Conservation (phyloP, 495 filamentous ascomycete species). For the Hypoxylon perforatum region DNA sequence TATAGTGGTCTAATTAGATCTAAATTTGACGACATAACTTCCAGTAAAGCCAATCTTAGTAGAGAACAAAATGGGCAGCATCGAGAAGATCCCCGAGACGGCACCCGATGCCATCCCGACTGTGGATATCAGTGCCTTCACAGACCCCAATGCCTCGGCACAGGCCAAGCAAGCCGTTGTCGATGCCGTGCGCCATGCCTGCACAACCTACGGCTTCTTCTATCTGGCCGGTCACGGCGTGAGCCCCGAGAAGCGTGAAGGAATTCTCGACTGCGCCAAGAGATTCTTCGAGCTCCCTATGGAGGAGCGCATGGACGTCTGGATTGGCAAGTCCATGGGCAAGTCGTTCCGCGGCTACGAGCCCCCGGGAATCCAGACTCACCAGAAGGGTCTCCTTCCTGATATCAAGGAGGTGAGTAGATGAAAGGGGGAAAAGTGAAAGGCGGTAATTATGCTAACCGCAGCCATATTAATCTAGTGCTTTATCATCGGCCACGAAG, state of each 20-base stretch:
- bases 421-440: background rate
- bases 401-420: constrained; percentile 64
- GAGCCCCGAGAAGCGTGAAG: constrained; percentile 32
- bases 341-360: constrained; percentile 65
- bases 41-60: constrained; percentile 7
- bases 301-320: constrained; percentile 55
- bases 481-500: constrained; percentile 61
- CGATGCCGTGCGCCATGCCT: constrained; percentile 51
- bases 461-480: constrained; percentile 31
- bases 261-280: constrained; percentile 53
- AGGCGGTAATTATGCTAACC: constrained; percentile 3
- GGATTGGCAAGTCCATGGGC: constrained; percentile 47
- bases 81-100: constrained; percentile 28
- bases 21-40: background rate
- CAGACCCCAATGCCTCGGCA: constrained; percentile 41
- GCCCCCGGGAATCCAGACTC: constrained; percentile 60
- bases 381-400: constrained; percentile 58
- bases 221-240: constrained; percentile 44
- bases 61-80: constrained; percentile 34
- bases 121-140: constrained; percentile 47
- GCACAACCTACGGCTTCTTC: constrained; percentile 64
- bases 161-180: constrained; percentile 28
- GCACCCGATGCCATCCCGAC: constrained; percentile 43
- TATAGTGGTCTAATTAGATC: background rate
- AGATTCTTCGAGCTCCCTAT: constrained; percentile 60